Evolutionary conservation across 768 basidiomycete genomes (phyloP).

Genomic region (Flagelloscypha sp.): DNA sequence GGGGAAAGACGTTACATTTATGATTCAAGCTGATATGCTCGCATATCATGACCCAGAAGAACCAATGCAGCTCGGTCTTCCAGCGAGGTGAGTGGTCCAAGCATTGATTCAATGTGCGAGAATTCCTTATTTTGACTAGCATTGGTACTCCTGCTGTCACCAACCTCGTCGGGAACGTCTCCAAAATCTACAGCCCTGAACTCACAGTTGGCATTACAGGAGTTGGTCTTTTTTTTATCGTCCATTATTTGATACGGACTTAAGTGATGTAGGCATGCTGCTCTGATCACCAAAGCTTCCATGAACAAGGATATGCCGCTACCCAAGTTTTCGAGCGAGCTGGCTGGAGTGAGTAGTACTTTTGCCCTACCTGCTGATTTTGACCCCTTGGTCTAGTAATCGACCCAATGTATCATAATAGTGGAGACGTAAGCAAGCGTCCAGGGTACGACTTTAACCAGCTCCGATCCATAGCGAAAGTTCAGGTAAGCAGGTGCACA

Average conservation of each 20-base stretch:
- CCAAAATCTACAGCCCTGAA: constrained; percentile 76
- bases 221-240: constrained; percentile 26
- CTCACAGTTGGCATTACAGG: constrained; percentile 59
- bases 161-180: constrained; percentile 66
- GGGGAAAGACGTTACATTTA: constrained; percentile 64
- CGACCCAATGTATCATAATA: constrained; percentile 88
- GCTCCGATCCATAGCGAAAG: constrained; percentile 76
- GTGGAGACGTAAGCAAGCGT: constrained; percentile 73
- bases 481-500: constrained; percentile 47
- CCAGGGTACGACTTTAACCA: constrained; percentile 80
- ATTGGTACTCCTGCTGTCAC: constrained; percentile 74
- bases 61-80: constrained; percentile 77
- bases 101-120: too few relatives aligned
- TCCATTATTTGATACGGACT: neutral
- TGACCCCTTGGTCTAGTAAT: constrained; percentile 40
- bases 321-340: constrained; percentile 86
- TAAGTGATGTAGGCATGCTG: constrained; percentile 56
- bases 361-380: neutral
- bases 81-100: constrained; percentile 44
- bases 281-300: constrained; percentile 88
- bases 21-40: constrained; percentile 91
- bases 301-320: constrained; percentile 75
- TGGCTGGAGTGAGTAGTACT: constrained; percentile 47
- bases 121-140: constrained; percentile 28
- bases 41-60: constrained; percentile 76